Evolutionary conservation across 1,284 basidiomycete species (phyloP).

Genomic region (Fomitopsis pinicola): DNA sequence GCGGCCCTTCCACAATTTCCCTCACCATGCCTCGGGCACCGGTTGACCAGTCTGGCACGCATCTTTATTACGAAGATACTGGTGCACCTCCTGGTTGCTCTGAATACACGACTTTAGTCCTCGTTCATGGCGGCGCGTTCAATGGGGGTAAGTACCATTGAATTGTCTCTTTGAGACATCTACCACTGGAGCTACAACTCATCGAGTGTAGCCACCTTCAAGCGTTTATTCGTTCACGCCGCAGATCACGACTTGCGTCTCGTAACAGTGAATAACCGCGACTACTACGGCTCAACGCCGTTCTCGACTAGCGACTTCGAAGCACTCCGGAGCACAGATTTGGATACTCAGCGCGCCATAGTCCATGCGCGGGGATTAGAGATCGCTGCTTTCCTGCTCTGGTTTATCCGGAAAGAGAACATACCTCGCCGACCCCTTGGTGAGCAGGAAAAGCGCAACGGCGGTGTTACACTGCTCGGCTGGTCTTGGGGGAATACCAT

Average conservation of each 20-base stretch:
- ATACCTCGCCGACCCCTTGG: background rate
- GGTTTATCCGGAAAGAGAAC: slow-evolving; percentile 4
- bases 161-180: background rate
- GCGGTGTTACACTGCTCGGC: slow-evolving; percentile 8
- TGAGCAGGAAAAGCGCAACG: background rate
- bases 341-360: background rate
- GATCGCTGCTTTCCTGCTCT: slow-evolving; percentile 5
- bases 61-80: slow-evolving; percentile 6
- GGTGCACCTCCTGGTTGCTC: background rate
- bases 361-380: slow-evolving; percentile 1
- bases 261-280: slow-evolving; percentile 7
- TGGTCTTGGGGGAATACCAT: slow-evolving; percentile 10
- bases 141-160: background rate
- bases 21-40: background rate
- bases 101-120: slow-evolving; percentile 2
- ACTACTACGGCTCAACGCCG: slow-evolving; percentile 8
- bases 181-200: background rate
- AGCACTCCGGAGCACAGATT: background rate
- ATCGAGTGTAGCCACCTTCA: background rate
- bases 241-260: background rate
- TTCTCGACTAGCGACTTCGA: background rate
- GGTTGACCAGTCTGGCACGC: slow-evolving; percentile 11
- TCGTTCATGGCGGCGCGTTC: slow-evolving; percentile 2
- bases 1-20: background rate
- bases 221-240: background rate